Evolutionary conservation across 805 yeast genomes (phyloP), one percentile per base, ranked within the genome.

Genomic region (Starmerella asiatica): DNA sequence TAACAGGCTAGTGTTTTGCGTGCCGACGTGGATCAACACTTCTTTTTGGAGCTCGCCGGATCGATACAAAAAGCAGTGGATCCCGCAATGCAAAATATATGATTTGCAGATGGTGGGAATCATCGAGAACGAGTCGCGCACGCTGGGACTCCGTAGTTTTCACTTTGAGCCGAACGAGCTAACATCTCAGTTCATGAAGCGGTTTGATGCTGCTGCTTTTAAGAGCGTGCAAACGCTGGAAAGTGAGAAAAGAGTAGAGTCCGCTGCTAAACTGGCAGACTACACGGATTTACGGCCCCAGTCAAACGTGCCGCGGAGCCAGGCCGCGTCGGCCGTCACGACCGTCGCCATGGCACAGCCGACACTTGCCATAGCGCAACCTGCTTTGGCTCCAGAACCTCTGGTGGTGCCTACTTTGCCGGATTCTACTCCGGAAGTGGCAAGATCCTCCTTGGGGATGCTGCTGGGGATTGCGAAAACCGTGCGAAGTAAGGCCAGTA

Each of bases 101-200:
- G 97, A 88, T 53, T 61, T 91, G 16, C 97, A 91, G 57, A 91
- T 91, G 96, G 88, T 88, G 93, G 97, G 97, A 0, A 71, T 91
- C 6, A 84, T 88, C 78, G 97, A 88, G 52, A 83, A 82, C 51
- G 95, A 91, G 53, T 64, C 76, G 42, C 74, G 76, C 47, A 73
- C 79, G 11, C 71, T 79, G 6, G 71, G 75, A 7, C 70, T 86
- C 9, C 76, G 75, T 15, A 69, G 77, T 37, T 60, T 85, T 21
- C 40, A 43, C 37, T 67, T 64, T 11, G 51, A 53, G 5, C 46
- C 51, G 3, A 40, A 51, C 19, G 55, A 42, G 21, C 18, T 48
- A 16, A 39, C 36, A 4, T 44, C 35, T 43, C 51, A 45, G 36
- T 64, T 76, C 0, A 63, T 77, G 28, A 48, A 67, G 1, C 78